Percentiles rank a stretch among this genome's conserved stretches.
These are phyloP conservation scores for Nicotiana paniculata DNA, from an alignment of 257 asterid genomes.

Conservation along the genomic window DNA sequence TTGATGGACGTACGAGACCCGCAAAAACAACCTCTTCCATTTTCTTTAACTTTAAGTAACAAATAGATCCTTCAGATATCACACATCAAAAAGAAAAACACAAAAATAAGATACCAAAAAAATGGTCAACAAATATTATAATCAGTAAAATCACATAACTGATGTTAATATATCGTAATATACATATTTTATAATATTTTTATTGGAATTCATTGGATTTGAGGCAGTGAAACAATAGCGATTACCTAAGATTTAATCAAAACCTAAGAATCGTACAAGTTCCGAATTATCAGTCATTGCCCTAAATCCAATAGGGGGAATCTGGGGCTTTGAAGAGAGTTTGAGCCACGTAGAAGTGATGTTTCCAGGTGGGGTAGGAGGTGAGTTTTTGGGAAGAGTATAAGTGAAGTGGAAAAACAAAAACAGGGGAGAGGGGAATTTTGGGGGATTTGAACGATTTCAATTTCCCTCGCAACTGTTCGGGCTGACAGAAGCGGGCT, in stretches of 20 bases:
- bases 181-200: not conserved
- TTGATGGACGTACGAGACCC: conserved; percentile 42
- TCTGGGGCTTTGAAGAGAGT: not conserved
- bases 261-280: not conserved
- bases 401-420: not conserved
- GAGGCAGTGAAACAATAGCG: not conserved
- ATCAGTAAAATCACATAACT: not conserved
- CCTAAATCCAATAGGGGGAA: not conserved
- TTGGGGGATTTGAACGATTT: conserved; percentile 3
- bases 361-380: not conserved
- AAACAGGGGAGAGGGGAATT: not conserved
- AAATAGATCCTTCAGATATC: not conserved
- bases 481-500: not conserved
- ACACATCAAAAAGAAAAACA: not conserved
- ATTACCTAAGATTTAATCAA: not conserved
- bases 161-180: not conserved
- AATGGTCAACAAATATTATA: not conserved
- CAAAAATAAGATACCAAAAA: not conserved
- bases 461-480: conserved; percentile 10
- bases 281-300: not conserved
- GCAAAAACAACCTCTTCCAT: conserved; percentile 68
- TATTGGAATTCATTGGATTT: not conserved
- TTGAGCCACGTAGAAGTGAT: not conserved
- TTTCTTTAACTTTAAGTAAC: conserved; percentile 14
- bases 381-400: not conserved